These are phyloP conservation scores for Phaeosphaeria sp. DNA, from an alignment of 2,329 filamentous ascomycete genomes.

Conservation along the genomic window DNA sequence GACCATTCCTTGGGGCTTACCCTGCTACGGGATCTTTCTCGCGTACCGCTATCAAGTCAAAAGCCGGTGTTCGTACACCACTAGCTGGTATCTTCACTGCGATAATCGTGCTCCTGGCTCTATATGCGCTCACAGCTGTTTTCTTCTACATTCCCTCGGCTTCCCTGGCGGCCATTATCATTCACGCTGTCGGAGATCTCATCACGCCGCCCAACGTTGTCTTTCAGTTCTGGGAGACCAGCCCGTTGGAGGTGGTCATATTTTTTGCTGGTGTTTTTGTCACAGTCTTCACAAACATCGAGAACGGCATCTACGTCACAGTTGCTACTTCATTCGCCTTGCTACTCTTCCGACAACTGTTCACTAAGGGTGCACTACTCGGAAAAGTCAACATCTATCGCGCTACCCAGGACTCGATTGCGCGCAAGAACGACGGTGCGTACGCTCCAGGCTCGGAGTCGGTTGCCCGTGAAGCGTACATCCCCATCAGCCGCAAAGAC, in stretches of 20 bases:
- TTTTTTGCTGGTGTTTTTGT: constrained; percentile 94
- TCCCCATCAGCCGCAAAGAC: constrained; percentile 86
- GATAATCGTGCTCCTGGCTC: constrained; percentile 82
- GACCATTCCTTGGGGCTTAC: constrained; percentile 89
- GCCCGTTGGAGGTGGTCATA: constrained; percentile 86
- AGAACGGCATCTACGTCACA: constrained; percentile 90
- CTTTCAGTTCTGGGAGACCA: constrained; percentile 95
- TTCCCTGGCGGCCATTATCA: constrained; percentile 84
- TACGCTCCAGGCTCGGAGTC: constrained; percentile 13
- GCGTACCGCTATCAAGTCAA: constrained; percentile 94
- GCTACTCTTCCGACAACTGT: constrained; percentile 82
- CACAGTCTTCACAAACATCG: constrained; percentile 86
- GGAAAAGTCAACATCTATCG: constrained; percentile 85
- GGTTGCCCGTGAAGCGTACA: constrained; percentile 36
- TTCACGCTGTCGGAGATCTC: constrained; percentile 92
- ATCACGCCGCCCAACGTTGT: constrained; percentile 90
- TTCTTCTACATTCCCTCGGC: constrained; percentile 94
- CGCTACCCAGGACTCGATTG: constrained; percentile 77
- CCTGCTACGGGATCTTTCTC: constrained; percentile 95
- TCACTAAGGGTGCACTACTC: constrained; percentile 77
- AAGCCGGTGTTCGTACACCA: constrained; percentile 91
- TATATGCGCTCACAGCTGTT: constrained; percentile 84
- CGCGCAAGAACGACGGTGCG: constrained; percentile 44
- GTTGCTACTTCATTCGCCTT: constrained; percentile 78
- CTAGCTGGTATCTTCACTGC: constrained; percentile 90